A percentile compares a stretch with the other conserved stretches of the same genome.
Evolutionary conservation across 306 rosid species (phyloP).

Genomic region (Herpetospermum pedunculosum): DNA sequence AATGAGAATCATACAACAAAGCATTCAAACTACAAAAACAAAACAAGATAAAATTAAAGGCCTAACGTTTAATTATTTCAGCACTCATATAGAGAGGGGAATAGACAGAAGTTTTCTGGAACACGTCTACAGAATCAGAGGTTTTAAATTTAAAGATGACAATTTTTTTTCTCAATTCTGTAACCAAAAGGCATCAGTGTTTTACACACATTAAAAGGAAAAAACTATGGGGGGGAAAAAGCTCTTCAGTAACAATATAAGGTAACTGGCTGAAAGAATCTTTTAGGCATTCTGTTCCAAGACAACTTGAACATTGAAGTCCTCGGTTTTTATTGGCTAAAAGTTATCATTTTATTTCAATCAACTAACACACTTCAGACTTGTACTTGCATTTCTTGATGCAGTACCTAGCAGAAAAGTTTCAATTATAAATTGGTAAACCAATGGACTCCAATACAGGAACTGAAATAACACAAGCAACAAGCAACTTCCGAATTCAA

Average conservation of each 20-base stretch:
- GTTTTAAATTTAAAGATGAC: neutral
- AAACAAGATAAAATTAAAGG: neutral
- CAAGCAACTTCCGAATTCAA: neutral
- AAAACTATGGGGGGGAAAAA: neutral
- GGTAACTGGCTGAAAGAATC: neutral
- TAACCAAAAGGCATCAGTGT: neutral
- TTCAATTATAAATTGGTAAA: neutral
- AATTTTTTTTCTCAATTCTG: neutral
- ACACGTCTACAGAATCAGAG: neutral
- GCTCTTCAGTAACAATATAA: neutral
- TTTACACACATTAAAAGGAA: neutral
- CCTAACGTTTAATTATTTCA: neutral
- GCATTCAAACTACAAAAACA: conserved; percentile 1
- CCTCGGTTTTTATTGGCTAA: neutral
- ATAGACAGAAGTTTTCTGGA: neutral
- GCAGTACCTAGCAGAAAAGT: neutral
- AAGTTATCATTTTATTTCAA: neutral
- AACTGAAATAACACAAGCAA: neutral
- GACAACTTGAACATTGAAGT: neutral
- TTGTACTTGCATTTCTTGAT: neutral
- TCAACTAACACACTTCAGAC: neutral
- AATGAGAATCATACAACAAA: conserved; percentile 4
- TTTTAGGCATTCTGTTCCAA: neutral
- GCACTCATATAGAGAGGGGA: neutral
- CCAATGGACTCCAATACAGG: neutral